A percentile compares a stretch with the other conserved stretches of the same genome.
These are phyloP conservation scores for Penicillium frequentans DNA, from an alignment of 2,329 filamentous ascomycete species.

Conservation along the genomic window DNA sequence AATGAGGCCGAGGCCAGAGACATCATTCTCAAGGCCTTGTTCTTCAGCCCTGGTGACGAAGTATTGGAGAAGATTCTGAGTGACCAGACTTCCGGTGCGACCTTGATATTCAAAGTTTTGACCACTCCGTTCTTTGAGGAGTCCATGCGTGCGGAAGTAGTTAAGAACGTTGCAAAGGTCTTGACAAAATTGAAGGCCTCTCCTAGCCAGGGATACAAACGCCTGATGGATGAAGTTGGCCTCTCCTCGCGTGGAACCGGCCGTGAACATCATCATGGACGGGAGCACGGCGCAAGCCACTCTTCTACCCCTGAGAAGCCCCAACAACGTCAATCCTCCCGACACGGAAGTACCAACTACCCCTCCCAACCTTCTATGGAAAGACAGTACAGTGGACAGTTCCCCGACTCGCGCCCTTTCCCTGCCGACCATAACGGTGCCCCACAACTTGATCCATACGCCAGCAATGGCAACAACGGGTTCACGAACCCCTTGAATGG, in stretches of 20 bases:
- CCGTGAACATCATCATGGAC: conserved; percentile 41
- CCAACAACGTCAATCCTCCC: conserved; percentile 44
- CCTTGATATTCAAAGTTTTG: conserved; percentile 96
- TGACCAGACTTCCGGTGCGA: conserved; percentile 89
- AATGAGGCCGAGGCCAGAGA: conserved; percentile 91
- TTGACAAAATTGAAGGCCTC: conserved; percentile 88
- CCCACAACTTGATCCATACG: conserved; percentile 41
- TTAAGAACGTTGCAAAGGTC: conserved; percentile 89
- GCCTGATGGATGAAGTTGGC: conserved; percentile 97
- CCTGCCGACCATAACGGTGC: conserved; percentile 36
- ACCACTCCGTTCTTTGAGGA: conserved; percentile 98
- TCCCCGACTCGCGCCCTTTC: conserved; percentile 39
- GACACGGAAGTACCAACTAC: conserved; percentile 40
- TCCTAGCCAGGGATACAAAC: conserved; percentile 94
- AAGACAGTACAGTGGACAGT: conserved; percentile 45
- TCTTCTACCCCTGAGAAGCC: conserved; percentile 41
- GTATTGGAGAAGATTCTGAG: conserved; percentile 85
- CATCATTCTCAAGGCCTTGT: conserved; percentile 82
- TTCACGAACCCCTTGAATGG: conserved; percentile 31
- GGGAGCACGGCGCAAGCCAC: conserved; percentile 36
- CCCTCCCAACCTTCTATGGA: conserved; percentile 39
- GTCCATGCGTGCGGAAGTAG: conserved; percentile 78
- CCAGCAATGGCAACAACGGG: conserved; percentile 34
- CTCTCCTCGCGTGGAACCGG: conserved; percentile 59
- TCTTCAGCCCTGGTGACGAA: conserved; percentile 86